These are phyloP conservation scores for Aphanomyces euteiches DNA, from an alignment of 352 stramenopile genomes.

Conservation along the genomic window DNA sequence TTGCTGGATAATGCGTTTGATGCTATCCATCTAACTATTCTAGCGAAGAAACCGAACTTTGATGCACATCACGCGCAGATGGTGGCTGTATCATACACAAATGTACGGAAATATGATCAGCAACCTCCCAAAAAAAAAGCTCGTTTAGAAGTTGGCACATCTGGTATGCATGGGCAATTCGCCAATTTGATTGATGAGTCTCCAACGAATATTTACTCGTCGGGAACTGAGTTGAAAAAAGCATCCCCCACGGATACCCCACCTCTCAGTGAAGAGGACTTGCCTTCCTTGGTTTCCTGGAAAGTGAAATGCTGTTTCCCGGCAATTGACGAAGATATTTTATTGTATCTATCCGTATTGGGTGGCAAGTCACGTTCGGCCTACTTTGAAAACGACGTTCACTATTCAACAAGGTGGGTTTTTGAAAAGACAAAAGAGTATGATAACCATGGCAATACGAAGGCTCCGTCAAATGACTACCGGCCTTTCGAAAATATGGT, in stretches of 20 bases:
- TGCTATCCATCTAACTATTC: neutral
- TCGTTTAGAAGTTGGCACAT: conserved; percentile 7
- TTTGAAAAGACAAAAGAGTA: conserved; percentile 10
- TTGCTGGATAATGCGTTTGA: conserved; percentile 9
- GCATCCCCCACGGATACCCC: neutral
- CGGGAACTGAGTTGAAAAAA: neutral
- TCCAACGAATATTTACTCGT: neutral
- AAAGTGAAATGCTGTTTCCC: conserved; percentile 33
- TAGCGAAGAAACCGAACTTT: neutral
- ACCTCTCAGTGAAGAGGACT: too few relatives aligned
- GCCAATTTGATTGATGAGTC: conserved; percentile 10
- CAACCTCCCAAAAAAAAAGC: neutral
- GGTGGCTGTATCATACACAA: conserved; percentile 12
- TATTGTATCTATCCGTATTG: too few relatives aligned
- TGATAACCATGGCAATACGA: conserved; percentile 22
- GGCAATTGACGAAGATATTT: conserved; percentile 33
- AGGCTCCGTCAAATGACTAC: conserved; percentile 23
- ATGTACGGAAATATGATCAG: neutral
- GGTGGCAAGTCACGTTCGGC: conserved; percentile 32
- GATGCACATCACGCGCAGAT: neutral
- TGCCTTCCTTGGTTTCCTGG: too few relatives aligned
- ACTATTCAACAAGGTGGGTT: conserved; percentile 30
- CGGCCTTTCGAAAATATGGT: conserved; percentile 37
- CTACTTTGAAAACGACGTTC: conserved; percentile 10
- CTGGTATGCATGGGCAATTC: conserved; percentile 1